Evolutionary conservation across 164 flowering plant genomes (phyloP), one percentile per base, ranked within the genome.

Genomic region (Chimonanthus salicifolius): DNA sequence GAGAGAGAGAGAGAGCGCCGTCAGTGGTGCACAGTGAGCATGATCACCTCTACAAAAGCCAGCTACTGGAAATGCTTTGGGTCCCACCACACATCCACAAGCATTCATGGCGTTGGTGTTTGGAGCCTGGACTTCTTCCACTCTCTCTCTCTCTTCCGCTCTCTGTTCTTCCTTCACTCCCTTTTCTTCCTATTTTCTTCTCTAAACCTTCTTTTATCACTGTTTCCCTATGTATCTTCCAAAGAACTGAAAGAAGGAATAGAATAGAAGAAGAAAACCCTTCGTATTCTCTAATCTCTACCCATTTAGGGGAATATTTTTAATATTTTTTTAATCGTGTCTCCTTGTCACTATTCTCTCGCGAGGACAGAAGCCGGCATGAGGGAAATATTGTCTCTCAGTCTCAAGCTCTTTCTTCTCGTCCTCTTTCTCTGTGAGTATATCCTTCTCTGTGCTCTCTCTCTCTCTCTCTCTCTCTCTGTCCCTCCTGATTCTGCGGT

Each of bases 361-460:
- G 33, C 71, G 69, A 51, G 75, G 73, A 75, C 82, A 79, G 71
- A 86, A 45, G 54, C 21, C 68, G 46, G 45, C 68, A 63, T 85
- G 92, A 81, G 78, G 72, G 83, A 72, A 74, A 75, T 82, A 79
- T 51, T 71, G 67, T 58, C 70, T 75, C 79, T 70, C 44, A 63
- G 66, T 75, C 77, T 76, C 74, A 72, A 75, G 54, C 67, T 74
- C 71, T 54, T 33, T 69, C 74, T 77, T 13, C n/a, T 87, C 71
- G 71, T 87, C 70, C 70, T 83, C 62, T 11, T 77, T 68, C 71
- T 84, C 43, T 81, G 93, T 87, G 80, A 86, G 90, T 84, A 43
- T 71, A 47, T 13, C 44, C 73, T 11, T 33, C 33, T 33, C 33
- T 33, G 33, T 33, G 33, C 33, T 75, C 33, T 75, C 46, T 45